Evolutionary conservation across 805 yeast genomes (phyloP), one percentile per base, ranked within the genome.

Genomic region (Spathaspora boniae): DNA sequence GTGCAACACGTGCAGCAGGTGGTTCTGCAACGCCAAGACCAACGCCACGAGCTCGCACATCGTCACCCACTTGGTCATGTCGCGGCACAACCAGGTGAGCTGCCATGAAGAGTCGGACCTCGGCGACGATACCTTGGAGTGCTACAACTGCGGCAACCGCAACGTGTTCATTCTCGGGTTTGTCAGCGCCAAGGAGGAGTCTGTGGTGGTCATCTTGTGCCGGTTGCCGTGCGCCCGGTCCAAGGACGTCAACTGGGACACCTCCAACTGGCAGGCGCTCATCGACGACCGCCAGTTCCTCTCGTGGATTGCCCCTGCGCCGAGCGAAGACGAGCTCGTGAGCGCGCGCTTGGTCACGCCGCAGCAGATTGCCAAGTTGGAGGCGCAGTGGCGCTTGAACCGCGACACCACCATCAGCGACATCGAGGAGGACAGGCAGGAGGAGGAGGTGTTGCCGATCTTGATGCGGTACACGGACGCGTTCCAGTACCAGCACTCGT

Each of bases 101-200:
- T 69, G 87, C 30, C 96, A 88, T 55, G 80, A 80, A 24, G 83
- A 82, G 17, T 80, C 89, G 2, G 88, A 85, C 42, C 65, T 88
- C 17, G 96, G 96, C n/a, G 95, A 84, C 36, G 82, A 89, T 5
- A 72, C 79, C 2, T 62, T 89, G 39, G 97, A 89, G 56, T 89
- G 97, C 62, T 89, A 88, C 61, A 82, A 80, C 51, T 89, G 97
- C 65, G 96, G 96, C 20, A 76, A 74, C 52, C 77, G 70, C 41
- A 89, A 89, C 48, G 83, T 80, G 2, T 89, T 89, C 47, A 68
- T 81, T 17, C 64, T 89, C 25, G 97, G 97, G 0, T 87, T 82
- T 58, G 93, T 89, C 11, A 74, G 88, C 17, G 96, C 96, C 4
- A 86, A 85, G 51, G 75, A 80, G 40, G 94, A 86, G 46, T 80